phyloP scores from a whole-genome alignment of 352 stramenopile genomes.

The Phytopythium boreale region DNA sequence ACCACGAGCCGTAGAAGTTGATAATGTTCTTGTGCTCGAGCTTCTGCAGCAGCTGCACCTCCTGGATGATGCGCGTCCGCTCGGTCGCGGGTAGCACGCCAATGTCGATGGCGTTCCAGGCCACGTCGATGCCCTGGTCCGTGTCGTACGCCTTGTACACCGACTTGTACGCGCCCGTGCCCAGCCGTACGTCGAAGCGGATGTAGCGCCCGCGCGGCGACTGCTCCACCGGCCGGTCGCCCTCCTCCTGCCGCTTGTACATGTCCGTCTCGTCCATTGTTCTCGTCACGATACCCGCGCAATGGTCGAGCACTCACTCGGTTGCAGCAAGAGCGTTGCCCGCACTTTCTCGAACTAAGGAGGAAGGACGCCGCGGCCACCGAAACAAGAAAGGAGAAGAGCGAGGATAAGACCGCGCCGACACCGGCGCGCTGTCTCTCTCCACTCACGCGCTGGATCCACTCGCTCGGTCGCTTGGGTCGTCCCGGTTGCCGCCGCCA shows the following conservation, averaged over 20 bases:
- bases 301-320: not conserved
- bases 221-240: constrained; percentile 69
- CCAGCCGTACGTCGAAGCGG: constrained; percentile 82
- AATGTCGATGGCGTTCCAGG: constrained; percentile 99
- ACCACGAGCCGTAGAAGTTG: constrained; percentile 98
- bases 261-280: constrained; percentile 64
- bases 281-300: not conserved
- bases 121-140: constrained; percentile 98
- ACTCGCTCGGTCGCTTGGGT: not conserved
- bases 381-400: not conserved
- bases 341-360: not conserved
- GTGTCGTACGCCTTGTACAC: constrained; percentile 97
- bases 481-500: not conserved
- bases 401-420: not conserved
- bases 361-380: not conserved
- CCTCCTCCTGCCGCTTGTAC: constrained; percentile 65
- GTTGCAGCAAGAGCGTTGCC: not conserved
- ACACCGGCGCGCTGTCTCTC: not conserved
- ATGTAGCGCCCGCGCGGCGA: constrained; percentile 85
- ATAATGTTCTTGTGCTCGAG: constrained; percentile 99
- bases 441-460: not conserved
- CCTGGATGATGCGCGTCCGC: constrained; percentile 96
- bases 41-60: constrained; percentile 96
- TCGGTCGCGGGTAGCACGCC: constrained; percentile 93
- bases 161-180: constrained; percentile 86